Base-by-base conservation (phyloP, 495 filamentous ascomycete genomes). In the Neurospora sp. region DNA sequence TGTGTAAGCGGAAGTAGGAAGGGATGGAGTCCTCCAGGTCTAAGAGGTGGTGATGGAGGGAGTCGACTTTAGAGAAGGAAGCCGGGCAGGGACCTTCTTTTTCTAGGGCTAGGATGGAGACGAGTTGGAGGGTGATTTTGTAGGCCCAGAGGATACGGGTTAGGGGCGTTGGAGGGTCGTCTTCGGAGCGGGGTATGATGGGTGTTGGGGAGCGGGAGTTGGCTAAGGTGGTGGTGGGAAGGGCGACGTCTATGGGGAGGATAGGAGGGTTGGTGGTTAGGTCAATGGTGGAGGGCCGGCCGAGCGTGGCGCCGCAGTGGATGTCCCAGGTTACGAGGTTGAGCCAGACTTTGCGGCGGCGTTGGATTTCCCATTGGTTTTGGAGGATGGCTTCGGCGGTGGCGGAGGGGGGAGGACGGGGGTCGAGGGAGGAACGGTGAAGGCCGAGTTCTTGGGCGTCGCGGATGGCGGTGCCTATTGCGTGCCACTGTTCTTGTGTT, bases 361-460 rank as follows among this genome's bases (percentile, higher is more conserved):
- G 81, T 75, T 90, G 82, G 14, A 86, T 81, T 59, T 82, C 77
- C 87, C 87, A 89, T 73, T 87, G 81, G 74, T 84, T 87, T 68
- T 85, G 82, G 11, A 87, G 75, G 8, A 80, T 78, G 2, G 81
- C 80, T 70, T 85, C 84, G n/a, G 79, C 78, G 72, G 81, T 80
- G 38, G 83, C 79, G 72, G 70, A 18, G 70, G 75, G 53, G 82
- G 79, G 69, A 82, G 79, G 53, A 16, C 22, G 27, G 20, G 82
- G 81, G 71, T 85, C 81, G 27, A 82, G 76, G 48, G 79, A 76
- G 70, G 88, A 84, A 37, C 84, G 84, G 74, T 90, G 88, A 46
- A 91, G 75, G 35, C 88, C 89, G 70, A 91, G 87, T 73, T 90
- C 88, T 77, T 90, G 88, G 9, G 86, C 89, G 78, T 91, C 89